Percentiles rank a stretch among this genome's conserved stretches.
phyloP scores from a whole-genome alignment of 352 stramenopile genomes.

The Globisporangium alternatum region DNA sequence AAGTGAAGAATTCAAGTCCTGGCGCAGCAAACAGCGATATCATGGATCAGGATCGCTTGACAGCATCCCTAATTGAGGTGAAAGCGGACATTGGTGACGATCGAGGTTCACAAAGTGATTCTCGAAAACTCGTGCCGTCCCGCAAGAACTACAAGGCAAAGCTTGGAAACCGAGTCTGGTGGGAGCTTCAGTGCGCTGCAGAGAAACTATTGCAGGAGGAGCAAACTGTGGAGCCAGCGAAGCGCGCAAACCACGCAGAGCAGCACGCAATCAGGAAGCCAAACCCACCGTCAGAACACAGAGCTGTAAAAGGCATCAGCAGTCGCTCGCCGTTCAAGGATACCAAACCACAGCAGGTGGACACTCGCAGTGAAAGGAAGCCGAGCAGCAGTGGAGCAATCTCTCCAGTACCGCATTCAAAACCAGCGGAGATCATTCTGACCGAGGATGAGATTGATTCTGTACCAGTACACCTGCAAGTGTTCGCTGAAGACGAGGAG shows the following conservation, averaged over 20 bases:
- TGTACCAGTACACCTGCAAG: not conserved
- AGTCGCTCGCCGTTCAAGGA: not conserved
- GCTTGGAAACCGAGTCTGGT: conserved; percentile 60
- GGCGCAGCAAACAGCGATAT: too few relatives aligned
- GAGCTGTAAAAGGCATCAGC: not conserved
- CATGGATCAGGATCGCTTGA: not conserved
- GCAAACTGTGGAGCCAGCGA: not conserved
- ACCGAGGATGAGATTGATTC: too few relatives aligned
- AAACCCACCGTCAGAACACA: not conserved
- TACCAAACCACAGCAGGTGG: too few relatives aligned
- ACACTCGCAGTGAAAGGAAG: not conserved
- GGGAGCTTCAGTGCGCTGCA: conserved; percentile 58
- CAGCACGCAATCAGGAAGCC: not conserved
- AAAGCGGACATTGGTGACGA: not conserved
- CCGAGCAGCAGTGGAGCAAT: not conserved
- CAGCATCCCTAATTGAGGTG: not conserved
- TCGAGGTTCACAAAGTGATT: not conserved
- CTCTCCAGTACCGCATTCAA: not conserved
- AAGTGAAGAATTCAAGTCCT: not conserved
- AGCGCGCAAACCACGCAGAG: not conserved
- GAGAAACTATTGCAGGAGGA: conserved; percentile 27
- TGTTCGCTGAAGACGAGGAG: not conserved
- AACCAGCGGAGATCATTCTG: not conserved
- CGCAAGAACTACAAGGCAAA: conserved; percentile 39
- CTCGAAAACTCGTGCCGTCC: conserved; percentile 7